Evolutionary conservation across 129 eudicot genomes (phyloP).

Genomic region (Artemisia argyi): DNA sequence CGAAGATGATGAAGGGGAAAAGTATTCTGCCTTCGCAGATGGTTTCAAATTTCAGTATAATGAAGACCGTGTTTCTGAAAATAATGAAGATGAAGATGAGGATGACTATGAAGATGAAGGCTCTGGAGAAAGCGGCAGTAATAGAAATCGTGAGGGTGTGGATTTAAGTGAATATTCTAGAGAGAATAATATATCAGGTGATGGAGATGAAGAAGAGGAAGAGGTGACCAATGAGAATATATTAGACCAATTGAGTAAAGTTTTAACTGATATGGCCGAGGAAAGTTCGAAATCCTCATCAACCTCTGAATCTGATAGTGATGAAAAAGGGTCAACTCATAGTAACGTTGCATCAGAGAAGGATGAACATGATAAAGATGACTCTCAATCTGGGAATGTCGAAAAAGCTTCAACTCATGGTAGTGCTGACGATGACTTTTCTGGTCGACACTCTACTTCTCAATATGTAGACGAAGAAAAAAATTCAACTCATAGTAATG

Average conservation of each 20-base stretch:
- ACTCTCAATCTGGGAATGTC: slow-evolving; percentile 9
- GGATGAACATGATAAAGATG: slow-evolving; percentile 14
- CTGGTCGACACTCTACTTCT: not conserved
- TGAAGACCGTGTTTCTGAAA: slow-evolving; percentile 22
- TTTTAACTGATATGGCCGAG: slow-evolving; percentile 14
- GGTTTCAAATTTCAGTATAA: slow-evolving; percentile 14
- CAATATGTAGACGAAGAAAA: not conserved
- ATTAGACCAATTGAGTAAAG: slow-evolving; percentile 17
- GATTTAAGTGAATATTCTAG: slow-evolving; percentile 24
- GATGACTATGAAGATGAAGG: slow-evolving; percentile 12
- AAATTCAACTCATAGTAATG: not conserved
- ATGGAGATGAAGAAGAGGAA: slow-evolving; percentile 27
- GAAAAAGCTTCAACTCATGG: slow-evolving; percentile 14
- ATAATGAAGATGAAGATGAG: slow-evolving; percentile 21
- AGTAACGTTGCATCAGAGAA: slow-evolving; percentile 4
- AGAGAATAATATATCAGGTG: slow-evolving; percentile 19
- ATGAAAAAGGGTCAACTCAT: slow-evolving; percentile 23
- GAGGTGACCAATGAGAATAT: slow-evolving; percentile 14
- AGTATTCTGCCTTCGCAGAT: slow-evolving; percentile 19
- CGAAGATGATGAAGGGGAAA: slow-evolving; percentile 18
- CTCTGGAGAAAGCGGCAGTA: slow-evolving; percentile 21
- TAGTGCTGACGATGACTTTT: slow-evolving; percentile 12
- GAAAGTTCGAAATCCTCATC: slow-evolving; percentile 30
- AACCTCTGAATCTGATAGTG: slow-evolving; percentile 19
- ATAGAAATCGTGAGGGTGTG: slow-evolving; percentile 14